Conservation (phyloP, 2,329 filamentous ascomycete genomes). For the Blastomyces gilchristii region DNA sequence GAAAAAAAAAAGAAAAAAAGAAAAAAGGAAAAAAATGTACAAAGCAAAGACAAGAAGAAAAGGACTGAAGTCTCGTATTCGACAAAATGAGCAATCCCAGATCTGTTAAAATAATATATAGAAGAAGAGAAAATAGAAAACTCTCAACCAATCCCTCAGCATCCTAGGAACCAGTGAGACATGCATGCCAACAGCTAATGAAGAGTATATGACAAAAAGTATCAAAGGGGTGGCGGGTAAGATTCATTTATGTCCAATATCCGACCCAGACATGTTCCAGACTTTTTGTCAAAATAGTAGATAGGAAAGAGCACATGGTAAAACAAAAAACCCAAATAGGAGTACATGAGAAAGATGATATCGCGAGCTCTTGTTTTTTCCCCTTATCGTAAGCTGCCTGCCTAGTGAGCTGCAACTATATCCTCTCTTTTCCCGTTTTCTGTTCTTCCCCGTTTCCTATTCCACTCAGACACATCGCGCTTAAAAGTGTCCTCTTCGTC, state of each 20-base stretch:
- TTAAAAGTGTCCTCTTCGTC: constrained; percentile 19
- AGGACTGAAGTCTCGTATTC: neutral
- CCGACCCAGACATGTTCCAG: neutral
- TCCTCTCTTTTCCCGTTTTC: neutral
- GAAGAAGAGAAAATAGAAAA: neutral
- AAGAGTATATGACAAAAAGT: constrained; percentile 2
- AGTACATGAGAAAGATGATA: neutral
- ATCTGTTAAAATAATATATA: neutral
- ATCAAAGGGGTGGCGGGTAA: neutral
- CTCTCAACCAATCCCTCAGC: neutral
- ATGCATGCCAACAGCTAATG: neutral
- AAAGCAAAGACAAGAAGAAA: neutral
- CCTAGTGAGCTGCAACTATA: neutral
- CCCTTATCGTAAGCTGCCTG: neutral
- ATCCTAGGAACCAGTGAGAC: neutral
- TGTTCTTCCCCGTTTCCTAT: neutral
- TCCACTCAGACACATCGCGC: constrained; percentile 5
- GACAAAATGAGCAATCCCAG: constrained; percentile 4
- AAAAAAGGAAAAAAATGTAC: neutral
- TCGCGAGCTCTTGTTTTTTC: neutral
- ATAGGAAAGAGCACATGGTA: neutral
- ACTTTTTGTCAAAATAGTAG: neutral
- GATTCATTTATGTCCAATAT: neutral
- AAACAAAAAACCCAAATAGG: neutral
- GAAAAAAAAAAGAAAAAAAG: neutral